Percentiles rank a stretch among this genome's conserved stretches.
Conservation (phyloP, 768 basidiomycete species). For the Amanita rubescens region DNA sequence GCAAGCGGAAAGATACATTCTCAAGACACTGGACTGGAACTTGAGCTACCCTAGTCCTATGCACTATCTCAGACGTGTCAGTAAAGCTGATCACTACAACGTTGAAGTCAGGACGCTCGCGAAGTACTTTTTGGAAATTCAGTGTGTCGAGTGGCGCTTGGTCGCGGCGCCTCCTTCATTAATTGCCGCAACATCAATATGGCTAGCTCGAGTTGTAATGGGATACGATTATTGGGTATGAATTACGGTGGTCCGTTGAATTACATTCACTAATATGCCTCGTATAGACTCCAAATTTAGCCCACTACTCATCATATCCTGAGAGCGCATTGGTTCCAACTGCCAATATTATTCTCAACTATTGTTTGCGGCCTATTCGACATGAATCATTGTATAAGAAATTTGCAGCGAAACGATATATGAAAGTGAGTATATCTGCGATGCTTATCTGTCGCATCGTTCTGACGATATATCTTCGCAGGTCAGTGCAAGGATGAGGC, state of each 20-base stretch:
- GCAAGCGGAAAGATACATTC: conserved; percentile 77
- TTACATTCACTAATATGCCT: neutral
- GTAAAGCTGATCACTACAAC: conserved; percentile 96
- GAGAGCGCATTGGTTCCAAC: conserved; percentile 80
- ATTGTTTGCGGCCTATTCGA: conserved; percentile 70
- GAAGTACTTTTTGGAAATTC: conserved; percentile 93
- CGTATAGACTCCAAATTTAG: conserved; percentile 70
- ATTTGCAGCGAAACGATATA: conserved; percentile 83
- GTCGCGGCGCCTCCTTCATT: conserved; percentile 77
- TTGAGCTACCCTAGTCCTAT: conserved; percentile 91
- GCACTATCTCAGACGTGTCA: conserved; percentile 84
- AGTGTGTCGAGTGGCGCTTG: conserved; percentile 80
- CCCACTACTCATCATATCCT: conserved; percentile 90
- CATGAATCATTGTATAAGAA: conserved; percentile 92
- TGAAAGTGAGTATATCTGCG: conserved; percentile 53
- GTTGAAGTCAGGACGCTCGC: conserved; percentile 85
- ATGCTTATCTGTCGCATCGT: neutral
- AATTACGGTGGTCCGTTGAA: conserved; percentile 6
- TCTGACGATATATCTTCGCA: conserved; percentile 22
- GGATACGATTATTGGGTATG: conserved; percentile 86
- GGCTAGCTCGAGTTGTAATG: conserved; percentile 81
- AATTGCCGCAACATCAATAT: conserved; percentile 84
- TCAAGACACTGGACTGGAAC: conserved; percentile 92
- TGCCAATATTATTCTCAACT: conserved; percentile 90
- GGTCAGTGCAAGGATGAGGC: conserved; percentile 77